Evolutionary conservation across 345 rosid species (phyloP).

Genomic region (Sapria himalayana): DNA sequence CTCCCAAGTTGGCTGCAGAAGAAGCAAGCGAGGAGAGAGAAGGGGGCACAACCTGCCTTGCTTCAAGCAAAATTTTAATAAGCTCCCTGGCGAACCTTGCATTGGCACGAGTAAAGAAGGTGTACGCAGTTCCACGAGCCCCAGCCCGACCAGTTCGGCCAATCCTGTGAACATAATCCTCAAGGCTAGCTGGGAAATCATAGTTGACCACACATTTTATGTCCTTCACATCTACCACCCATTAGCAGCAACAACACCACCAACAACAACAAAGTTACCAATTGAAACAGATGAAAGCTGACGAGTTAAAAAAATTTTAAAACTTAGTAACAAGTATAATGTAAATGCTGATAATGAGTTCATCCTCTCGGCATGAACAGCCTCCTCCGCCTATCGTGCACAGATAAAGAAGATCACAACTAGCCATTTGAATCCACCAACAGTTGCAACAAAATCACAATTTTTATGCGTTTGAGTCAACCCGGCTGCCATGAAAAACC

Average conservation of each 20-base stretch:
- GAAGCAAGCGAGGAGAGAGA: conserved; percentile 39
- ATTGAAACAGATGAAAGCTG: too few species aligned
- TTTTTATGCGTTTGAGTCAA: conserved; percentile 50
- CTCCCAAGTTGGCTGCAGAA: conserved; percentile 30
- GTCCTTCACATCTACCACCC: conserved; percentile 94
- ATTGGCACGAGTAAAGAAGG: conserved; percentile 69
- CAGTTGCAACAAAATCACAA: too few species aligned
- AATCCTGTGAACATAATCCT: conserved; percentile 91
- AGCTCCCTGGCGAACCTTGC: conserved; percentile 75
- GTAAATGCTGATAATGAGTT: too few species aligned
- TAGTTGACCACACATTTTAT: conserved; percentile 94
- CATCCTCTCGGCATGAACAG: too few species aligned
- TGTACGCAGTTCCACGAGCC: conserved; percentile 74
- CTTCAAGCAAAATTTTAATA: conserved; percentile 74
- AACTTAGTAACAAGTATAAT: too few species aligned
- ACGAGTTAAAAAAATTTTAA: too few species aligned
- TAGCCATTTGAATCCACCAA: too few species aligned
- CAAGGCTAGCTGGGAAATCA: conserved; percentile 80
- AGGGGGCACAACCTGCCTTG: conserved; percentile 60
- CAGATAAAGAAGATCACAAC: too few species aligned
- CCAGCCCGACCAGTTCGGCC: conserved; percentile 99
- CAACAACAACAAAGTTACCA: too few species aligned
- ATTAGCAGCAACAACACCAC: too few species aligned
- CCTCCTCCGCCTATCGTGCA: too few species aligned
- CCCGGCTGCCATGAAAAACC: conserved; percentile 75